phyloP scores from a whole-genome alignment of 2,329 filamentous ascomycete species.

The Microcyclospora pomicola region DNA sequence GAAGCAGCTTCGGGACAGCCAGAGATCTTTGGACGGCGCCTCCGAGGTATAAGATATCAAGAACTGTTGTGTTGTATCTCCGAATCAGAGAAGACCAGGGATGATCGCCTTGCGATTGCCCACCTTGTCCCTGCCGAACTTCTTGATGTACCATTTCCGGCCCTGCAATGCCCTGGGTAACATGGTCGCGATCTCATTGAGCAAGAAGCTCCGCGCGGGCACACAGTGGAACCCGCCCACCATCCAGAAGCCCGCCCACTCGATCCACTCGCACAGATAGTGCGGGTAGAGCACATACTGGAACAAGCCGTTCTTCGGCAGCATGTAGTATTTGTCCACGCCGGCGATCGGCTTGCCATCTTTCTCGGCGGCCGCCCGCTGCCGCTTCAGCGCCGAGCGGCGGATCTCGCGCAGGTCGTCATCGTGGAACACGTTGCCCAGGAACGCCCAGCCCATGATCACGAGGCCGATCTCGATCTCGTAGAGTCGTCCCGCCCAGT shows the following conservation, averaged over 20 bases:
- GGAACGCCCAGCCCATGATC: slow-evolving; percentile 63
- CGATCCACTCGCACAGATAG: slow-evolving; percentile 92
- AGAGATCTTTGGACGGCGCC: too few relatives aligned
- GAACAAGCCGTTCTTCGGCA: slow-evolving; percentile 76
- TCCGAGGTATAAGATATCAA: not conserved
- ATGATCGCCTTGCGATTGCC: slow-evolving; percentile 60
- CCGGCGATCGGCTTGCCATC: slow-evolving; percentile 33
- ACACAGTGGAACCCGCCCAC: slow-evolving; percentile 50
- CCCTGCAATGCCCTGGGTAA: slow-evolving; percentile 71
- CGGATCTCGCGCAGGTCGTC: slow-evolving; percentile 80
- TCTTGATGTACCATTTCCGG: slow-evolving; percentile 71
- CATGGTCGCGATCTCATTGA: slow-evolving; percentile 88
- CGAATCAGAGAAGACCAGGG: slow-evolving; percentile 38
- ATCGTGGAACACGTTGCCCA: slow-evolving; percentile 78
- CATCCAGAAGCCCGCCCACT: slow-evolving; percentile 85
- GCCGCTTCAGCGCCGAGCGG: slow-evolving; percentile 49
- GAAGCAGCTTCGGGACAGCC: too few relatives aligned
- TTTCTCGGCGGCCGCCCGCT: slow-evolving; percentile 35
- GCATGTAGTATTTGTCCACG: slow-evolving; percentile 71
- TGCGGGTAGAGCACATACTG: slow-evolving; percentile 75
- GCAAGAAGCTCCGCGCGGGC: slow-evolving; percentile 66
- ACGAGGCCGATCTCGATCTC: slow-evolving; percentile 50
- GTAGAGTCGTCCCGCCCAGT: slow-evolving; percentile 34
- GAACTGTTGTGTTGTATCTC: not conserved
- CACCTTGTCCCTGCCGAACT: slow-evolving; percentile 75